Evolutionary conservation across 306 rosid species (phyloP).

Genomic region (Cajanus cajan): DNA sequence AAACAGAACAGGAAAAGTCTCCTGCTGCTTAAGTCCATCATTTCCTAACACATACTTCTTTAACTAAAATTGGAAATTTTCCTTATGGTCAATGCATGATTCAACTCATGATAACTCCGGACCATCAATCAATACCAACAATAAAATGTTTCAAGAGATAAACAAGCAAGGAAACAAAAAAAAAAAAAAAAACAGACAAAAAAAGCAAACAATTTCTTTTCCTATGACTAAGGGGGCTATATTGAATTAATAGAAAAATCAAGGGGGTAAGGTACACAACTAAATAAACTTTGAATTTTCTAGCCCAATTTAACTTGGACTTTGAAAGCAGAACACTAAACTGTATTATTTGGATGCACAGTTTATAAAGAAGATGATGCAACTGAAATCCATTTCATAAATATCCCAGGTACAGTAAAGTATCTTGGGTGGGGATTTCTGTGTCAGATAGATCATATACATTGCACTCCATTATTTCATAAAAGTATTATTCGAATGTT

Average conservation of each 20-base stretch:
- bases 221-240: neutral
- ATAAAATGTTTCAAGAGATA: slow-evolving; percentile 6
- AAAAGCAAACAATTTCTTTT: too few relatives aligned
- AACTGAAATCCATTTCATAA: neutral
- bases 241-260: neutral
- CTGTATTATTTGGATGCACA: neutral
- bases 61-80: neutral
- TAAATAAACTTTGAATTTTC: neutral
- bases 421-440: neutral
- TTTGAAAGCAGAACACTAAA: neutral
- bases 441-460: neutral
- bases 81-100: neutral
- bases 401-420: neutral
- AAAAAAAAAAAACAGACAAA: neutral
- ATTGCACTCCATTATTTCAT: neutral
- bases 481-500: neutral
- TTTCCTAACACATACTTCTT: neutral
- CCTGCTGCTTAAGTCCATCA: neutral
- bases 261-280: neutral
- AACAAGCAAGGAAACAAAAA: neutral
- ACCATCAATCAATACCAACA: slow-evolving; percentile 5
- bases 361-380: neutral
- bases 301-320: neutral
- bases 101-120: neutral
- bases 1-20: neutral